phyloP scores from a whole-genome alignment of 257 asterid species.

The Nicotiana tomentosiformis region DNA sequence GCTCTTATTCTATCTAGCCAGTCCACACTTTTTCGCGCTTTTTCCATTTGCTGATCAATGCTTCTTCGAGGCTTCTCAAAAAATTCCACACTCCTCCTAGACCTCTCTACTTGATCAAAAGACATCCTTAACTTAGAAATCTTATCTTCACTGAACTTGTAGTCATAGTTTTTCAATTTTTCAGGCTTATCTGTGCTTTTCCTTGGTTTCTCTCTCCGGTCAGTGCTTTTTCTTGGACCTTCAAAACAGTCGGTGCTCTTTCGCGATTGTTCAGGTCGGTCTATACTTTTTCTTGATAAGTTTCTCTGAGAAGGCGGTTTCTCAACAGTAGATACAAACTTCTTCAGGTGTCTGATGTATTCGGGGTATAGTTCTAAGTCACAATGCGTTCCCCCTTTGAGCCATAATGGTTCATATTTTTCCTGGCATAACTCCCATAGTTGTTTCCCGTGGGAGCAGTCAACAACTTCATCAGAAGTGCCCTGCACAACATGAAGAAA shows the following conservation, averaged over 20 bases:
- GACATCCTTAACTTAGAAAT: conserved; percentile 36
- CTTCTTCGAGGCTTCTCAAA: conserved; percentile 45
- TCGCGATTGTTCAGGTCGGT: conserved; percentile 35
- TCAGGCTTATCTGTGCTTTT: conserved; percentile 40
- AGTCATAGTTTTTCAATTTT: conserved; percentile 27
- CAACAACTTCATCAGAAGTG: conserved; percentile 59
- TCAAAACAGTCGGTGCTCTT: conserved; percentile 36
- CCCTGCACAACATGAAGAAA: conserved; percentile 34
- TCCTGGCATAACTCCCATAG: conserved; percentile 50
- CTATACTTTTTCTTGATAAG: conserved; percentile 31
- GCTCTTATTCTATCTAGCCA: conserved; percentile 49
- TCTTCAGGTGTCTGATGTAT: conserved; percentile 51
- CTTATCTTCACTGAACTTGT: conserved; percentile 35
- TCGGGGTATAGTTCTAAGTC: conserved; percentile 52
- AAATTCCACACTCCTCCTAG: conserved; percentile 48
- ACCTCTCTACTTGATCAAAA: conserved; percentile 39
- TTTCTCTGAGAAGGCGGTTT: conserved; percentile 39
- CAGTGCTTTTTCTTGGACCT: conserved; percentile 47
- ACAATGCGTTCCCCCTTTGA: conserved; percentile 55
- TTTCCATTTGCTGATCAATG: conserved; percentile 45
- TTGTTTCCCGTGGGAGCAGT: conserved; percentile 62
- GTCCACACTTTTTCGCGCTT: conserved; percentile 47
- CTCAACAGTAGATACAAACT: conserved; percentile 43
- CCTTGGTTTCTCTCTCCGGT: conserved; percentile 49
- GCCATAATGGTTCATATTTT: conserved; percentile 55